Evolutionary conservation across 305 asterid species (phyloP).

Genomic region (Fraxinus latifolia): DNA sequence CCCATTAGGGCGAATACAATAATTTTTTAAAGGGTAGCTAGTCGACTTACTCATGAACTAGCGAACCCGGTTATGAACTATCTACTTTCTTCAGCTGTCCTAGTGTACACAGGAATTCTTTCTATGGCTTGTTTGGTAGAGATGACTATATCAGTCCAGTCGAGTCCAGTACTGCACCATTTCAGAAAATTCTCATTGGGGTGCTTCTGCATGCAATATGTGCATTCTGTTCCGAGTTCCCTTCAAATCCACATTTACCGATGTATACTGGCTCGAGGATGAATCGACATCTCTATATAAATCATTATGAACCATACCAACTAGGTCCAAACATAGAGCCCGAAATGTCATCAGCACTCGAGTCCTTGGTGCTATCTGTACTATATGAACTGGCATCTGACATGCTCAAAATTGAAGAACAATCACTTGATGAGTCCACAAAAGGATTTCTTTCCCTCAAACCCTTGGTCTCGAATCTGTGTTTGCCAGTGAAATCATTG

Average conservation of each 20-base stretch:
- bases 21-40: conserved; percentile 19
- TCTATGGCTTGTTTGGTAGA: neutral
- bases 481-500: conserved; percentile 12
- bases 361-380: conserved; percentile 61
- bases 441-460: conserved; percentile 23
- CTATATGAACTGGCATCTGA: conserved; percentile 56
- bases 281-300: neutral
- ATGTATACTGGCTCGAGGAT: neutral
- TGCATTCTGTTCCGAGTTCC: neutral
- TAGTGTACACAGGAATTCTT: conserved; percentile 39
- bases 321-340: conserved; percentile 51
- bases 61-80: conserved; percentile 3
- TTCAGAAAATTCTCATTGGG: conserved; percentile 5
- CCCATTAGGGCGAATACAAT: conserved; percentile 28
- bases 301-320: conserved; percentile 30
- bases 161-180: neutral
- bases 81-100: conserved; percentile 25
- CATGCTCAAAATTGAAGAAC: conserved; percentile 53
- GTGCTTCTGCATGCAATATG: neutral
- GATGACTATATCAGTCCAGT: neutral
- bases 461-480: conserved; percentile 18
- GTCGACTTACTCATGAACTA: conserved; percentile 22
- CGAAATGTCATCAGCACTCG: conserved; percentile 48
- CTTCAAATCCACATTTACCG: conserved; percentile 4
- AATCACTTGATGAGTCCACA: conserved; percentile 45